Evolutionary conservation across 1,284 basidiomycete genomes (phyloP).

Genomic region (Tetrapyrgos nigripes): DNA sequence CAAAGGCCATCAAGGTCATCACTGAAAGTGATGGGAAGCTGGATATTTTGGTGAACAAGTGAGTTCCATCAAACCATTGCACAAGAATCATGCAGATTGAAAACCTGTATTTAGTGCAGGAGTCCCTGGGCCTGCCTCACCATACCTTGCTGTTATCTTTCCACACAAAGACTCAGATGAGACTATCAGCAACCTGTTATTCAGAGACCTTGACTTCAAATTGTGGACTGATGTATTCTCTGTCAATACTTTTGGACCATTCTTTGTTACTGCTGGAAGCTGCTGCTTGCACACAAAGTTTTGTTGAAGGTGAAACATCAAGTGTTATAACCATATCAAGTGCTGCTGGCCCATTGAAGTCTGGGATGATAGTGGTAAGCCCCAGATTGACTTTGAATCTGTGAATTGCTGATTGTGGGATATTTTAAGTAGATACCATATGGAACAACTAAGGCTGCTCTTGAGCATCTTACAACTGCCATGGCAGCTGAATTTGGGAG

Average conservation of each 20-base stretch:
- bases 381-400: slow-evolving; percentile 31
- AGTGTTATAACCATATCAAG: background rate
- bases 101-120: background rate
- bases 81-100: background rate
- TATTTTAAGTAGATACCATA: background rate
- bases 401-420: background rate
- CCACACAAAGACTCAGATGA: background rate
- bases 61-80: background rate
- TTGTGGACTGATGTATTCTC: background rate
- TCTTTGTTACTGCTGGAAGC: background rate
- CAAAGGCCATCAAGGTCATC: slow-evolving; percentile 12
- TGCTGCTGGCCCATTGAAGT: slow-evolving; percentile 12
- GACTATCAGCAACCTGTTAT: background rate
- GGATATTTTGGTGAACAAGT: slow-evolving; percentile 23
- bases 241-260: background rate
- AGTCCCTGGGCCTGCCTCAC: background rate
- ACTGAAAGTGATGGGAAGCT: slow-evolving; percentile 9
- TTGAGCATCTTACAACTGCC: background rate
- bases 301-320: background rate
- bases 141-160: background rate
- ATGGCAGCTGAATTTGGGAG: background rate
- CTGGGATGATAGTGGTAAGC: slow-evolving; percentile 23
- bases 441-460: background rate
- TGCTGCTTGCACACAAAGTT: background rate
- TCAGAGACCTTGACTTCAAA: background rate